These are phyloP conservation scores for Golubevia sp. DNA, from an alignment of 1,284 basidiomycete species.

Conservation along the genomic window DNA sequence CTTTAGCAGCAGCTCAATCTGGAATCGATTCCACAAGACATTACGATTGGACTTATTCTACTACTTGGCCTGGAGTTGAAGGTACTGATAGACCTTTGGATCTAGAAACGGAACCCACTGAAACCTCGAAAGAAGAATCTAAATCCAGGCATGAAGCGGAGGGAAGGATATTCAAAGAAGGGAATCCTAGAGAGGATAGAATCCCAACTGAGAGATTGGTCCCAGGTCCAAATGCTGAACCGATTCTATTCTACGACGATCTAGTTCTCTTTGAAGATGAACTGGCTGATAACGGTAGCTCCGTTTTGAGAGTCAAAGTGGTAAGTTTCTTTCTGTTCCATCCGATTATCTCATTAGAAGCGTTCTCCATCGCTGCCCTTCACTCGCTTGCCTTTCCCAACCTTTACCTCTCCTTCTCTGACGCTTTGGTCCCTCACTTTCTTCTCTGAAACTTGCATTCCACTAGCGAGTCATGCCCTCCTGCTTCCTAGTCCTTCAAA, in stretches of 20 bases:
- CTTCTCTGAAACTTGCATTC: too few relatives aligned
- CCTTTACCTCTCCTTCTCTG: too few relatives aligned
- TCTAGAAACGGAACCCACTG: neutral
- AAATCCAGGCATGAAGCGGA: neutral
- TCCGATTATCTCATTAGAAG: neutral
- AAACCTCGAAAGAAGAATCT: slow-evolving; percentile 7
- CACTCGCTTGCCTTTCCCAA: neutral
- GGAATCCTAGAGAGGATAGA: slow-evolving; percentile 40
- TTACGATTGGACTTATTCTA: slow-evolving; percentile 60
- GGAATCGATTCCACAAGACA: slow-evolving; percentile 41
- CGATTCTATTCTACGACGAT: slow-evolving; percentile 56
- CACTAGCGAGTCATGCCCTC: slow-evolving; percentile 51
- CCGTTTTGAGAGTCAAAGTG: slow-evolving; percentile 53
- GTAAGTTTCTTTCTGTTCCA: slow-evolving; percentile 7
- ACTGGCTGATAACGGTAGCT: slow-evolving; percentile 45
- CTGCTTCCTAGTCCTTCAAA: slow-evolving; percentile 48
- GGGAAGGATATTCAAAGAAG: neutral
- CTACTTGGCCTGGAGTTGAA: slow-evolving; percentile 43
- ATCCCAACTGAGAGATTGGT: slow-evolving; percentile 54
- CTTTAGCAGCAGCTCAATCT: slow-evolving; percentile 12
- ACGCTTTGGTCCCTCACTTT: neutral
- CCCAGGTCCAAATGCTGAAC: slow-evolving; percentile 37
- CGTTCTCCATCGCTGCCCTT: neutral
- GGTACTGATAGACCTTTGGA: slow-evolving; percentile 5
- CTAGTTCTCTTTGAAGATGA: neutral